Conservation (phyloP, 805 yeast genomes). For the Ogataea corticis region DNA sequence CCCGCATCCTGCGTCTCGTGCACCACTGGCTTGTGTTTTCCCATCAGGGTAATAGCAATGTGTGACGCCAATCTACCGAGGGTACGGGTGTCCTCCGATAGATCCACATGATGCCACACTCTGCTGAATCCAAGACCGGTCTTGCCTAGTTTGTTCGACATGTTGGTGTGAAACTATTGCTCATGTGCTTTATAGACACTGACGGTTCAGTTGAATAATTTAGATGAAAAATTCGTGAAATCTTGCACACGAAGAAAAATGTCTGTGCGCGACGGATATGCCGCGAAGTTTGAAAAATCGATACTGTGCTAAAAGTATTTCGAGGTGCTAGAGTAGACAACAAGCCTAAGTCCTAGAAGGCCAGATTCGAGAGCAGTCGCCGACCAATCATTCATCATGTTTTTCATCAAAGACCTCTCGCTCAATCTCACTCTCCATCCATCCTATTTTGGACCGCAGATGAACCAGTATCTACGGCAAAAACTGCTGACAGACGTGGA, state of each 20-base stretch:
- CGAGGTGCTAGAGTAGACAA: no score
- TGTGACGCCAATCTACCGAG: constrained; percentile 90
- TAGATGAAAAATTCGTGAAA: constrained; percentile 3
- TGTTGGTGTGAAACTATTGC: constrained; percentile 13
- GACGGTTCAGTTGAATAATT: not conserved
- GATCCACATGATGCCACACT: constrained; percentile 94
- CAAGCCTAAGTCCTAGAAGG: not conserved
- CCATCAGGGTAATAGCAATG: constrained; percentile 85
- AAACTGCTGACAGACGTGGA: constrained; percentile 93
- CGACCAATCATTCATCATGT: constrained; percentile 22
- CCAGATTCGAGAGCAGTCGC: not conserved
- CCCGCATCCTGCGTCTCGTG: constrained; percentile 85
- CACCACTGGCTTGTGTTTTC: constrained; percentile 94
- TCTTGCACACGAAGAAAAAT: not conserved
- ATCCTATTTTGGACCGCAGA: constrained; percentile 95
- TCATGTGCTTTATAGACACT: not conserved
- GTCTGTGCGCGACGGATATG: not conserved
- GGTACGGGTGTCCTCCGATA: constrained; percentile 79
- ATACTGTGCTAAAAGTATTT: no score
- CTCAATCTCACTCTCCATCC: constrained; percentile 93
- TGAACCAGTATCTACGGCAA: constrained; percentile 90
- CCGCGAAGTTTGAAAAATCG: not conserved
- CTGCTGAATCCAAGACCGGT: constrained; percentile 58
- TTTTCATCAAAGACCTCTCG: constrained; percentile 75
- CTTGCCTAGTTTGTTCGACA: constrained; percentile 51